Evolutionary conservation across 176 grass and related monocot genomes (phyloP), one percentile per base, ranked within the genome.

Genomic region (Juncus inflexus): DNA sequence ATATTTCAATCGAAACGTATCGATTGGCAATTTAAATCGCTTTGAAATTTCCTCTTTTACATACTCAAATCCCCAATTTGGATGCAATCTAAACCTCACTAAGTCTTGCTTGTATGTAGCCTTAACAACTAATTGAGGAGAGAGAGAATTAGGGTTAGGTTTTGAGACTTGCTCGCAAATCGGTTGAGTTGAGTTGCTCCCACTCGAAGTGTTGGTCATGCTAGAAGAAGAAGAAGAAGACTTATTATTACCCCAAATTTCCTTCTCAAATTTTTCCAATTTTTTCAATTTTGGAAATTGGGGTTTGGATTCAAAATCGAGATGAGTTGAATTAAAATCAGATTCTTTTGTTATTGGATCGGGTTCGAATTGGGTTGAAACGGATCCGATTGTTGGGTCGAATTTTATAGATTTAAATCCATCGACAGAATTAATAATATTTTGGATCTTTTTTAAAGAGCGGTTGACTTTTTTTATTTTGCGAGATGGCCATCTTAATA

Each of bases 401-500:
- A 78, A 86, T 55, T 78, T 76, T 61, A 91, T 53, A 14, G 68
- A 64, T 4, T 82, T 61, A 3, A 81, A 75, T 74, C 80, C 88
- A 12, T 85, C 77, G 4, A 86, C 80, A 67, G 83, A 84, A 51
- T 62, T 76, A 72, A 91, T 81, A 6, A 84, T 78, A 55, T 76
- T 84, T 64, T 81, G 77, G 50, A 91, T 91, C 55, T 84, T 87
- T 77, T 73, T 52, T 54, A 91, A 58, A 12, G 80, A 86, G 57
- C 63, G 88, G n/a, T 87, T 81, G 40, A 91, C 88, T 74, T 91
- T 91, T 9, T 85, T 87, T 68, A 86, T 87, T 70, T 78, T 86
- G 52, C 83, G 80, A 72, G 83, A 91, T 55, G 83, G 88, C 88
- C 87, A 91, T 70, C 80, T 80, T 61, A 65, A 81, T 72, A 86